Conservation (phyloP, 805 yeast genomes). For the Yarrowia sp. region DNA sequence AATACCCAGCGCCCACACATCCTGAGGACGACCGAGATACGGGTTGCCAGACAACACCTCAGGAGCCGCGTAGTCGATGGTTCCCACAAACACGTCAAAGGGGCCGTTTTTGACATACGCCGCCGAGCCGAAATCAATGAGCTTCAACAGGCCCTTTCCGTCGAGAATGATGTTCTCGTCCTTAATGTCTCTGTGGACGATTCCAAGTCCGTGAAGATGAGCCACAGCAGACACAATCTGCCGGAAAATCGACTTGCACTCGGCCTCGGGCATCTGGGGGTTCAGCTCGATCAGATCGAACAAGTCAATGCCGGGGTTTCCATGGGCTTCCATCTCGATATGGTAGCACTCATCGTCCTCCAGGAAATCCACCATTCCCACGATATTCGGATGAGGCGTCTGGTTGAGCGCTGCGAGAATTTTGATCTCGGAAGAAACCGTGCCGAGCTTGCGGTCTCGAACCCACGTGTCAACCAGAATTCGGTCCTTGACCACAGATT, state of each 20-base stretch:
- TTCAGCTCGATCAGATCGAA: conserved; percentile 91
- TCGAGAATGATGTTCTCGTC: conserved; percentile 94
- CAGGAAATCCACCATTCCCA: conserved; percentile 85
- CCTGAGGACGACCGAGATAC: conserved; percentile 93
- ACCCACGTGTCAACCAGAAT: conserved; percentile 98
- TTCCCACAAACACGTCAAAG: conserved; percentile 96
- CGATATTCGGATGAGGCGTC: conserved; percentile 84
- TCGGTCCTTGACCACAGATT: conserved; percentile 89
- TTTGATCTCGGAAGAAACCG: conserved; percentile 95
- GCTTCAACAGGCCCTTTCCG: conserved; percentile 75
- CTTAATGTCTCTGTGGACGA: conserved; percentile 92
- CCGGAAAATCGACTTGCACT: conserved; percentile 76
- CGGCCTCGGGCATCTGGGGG: conserved; percentile 78
- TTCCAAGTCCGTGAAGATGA: conserved; percentile 84
- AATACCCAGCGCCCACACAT: conserved; percentile 96
- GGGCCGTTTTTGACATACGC: conserved; percentile 92
- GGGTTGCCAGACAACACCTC: conserved; percentile 89
- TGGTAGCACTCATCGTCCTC: conserved; percentile 91
- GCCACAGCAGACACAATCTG: conserved; percentile 81
- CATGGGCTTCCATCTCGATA: conserved; percentile 90
- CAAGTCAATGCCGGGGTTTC: conserved; percentile 87
- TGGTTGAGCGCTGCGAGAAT: conserved; percentile 75
- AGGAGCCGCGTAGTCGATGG: conserved; percentile 97
- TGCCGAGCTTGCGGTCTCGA: conserved; percentile 86
- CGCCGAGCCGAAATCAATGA: conserved; percentile 95